Evolutionary conservation across 2,329 filamentous ascomycete genomes (phyloP), one percentile per base, ranked within the genome.

Genomic region (Fusarium subtropicale): DNA sequence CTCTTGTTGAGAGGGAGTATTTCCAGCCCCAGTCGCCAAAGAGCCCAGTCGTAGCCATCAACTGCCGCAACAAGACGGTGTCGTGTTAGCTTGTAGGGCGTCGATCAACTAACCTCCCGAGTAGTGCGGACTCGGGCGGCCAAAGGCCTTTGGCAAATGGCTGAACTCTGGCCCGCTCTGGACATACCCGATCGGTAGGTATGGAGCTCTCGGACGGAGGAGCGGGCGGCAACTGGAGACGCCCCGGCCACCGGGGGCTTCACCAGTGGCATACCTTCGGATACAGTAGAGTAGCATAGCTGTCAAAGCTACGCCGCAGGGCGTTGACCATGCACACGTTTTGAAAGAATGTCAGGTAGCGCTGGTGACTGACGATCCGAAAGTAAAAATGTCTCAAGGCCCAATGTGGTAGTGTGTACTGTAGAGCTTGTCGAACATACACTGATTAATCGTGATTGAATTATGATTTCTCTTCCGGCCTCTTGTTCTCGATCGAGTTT

Each of bases 81-180:
- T 75, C 26, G 31, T 9, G 22, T 28, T 65, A 73, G 63, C 18
- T 50, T 22, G 2, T 7, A 31, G 39, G 67, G 71, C 15, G 69
- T 71, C 34, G n/a, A 38, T 41, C 12, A n/a, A 68, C 51, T 31
- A 42, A 54, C 9, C 12, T 39, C 52, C 57, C 42, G 66, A 64
- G 44, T 48, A 30, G 39, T 60, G 54, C 65, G 66, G 72, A 69
- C 64, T 66, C 65, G 64, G 69, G 63, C n/a, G 63, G 64, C 61
- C 69, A 47, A 61, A 69, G 60, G 62, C 20, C 45, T 66, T 55
- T 42, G 60, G 51, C 62, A 54, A 36, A 55, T 59, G 73, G 72
- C 73, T 75, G 73, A 75, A 75, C 72, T 71, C 60, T 75, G 65
- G 57, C 63, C 73, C 72, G 69, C 71, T 68, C 57, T 72, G 56